These are phyloP conservation scores for Crithidia sp. DNA, from an alignment of 208 protist species.

Conservation along the genomic window DNA sequence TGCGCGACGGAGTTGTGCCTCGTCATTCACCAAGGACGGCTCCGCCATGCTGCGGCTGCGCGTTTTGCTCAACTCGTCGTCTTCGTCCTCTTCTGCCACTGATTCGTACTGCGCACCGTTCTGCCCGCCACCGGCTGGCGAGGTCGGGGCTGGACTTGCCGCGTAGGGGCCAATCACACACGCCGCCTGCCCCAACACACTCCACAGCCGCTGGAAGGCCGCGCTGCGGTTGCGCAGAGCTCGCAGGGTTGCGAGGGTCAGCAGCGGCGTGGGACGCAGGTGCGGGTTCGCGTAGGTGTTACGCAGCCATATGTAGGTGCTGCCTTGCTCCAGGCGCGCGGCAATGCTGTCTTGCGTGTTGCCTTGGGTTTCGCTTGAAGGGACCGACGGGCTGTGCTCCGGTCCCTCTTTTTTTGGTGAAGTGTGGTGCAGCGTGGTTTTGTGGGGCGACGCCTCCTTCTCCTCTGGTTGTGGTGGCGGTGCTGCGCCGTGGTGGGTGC, in stretches of 20 bases:
- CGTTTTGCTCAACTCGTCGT: not conserved
- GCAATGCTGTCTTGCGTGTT: not conserved
- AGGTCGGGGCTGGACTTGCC: not conserved
- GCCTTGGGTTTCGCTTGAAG: not conserved
- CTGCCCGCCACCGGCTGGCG: not conserved
- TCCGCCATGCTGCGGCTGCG: not conserved
- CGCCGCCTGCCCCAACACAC: conserved; percentile 16
- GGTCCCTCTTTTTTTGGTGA: not conserved
- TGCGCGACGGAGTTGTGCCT: not conserved
- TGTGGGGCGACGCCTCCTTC: no score
- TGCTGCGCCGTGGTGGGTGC: no score
- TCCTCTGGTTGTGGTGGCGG: no score
- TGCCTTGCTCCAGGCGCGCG: conserved; percentile 21
- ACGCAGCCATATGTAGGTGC: conserved; percentile 32
- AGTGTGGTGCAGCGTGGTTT: not conserved
- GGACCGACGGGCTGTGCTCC: not conserved
- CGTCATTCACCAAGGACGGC: conserved; percentile 13
- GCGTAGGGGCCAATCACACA: conserved; percentile 22
- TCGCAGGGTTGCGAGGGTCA: not conserved
- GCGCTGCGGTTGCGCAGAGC: conserved; percentile 5
- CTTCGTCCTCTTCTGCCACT: not conserved
- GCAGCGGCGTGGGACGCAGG: conserved; percentile 18
- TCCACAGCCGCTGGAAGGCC: conserved; percentile 19
- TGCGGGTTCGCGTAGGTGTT: conserved; percentile 26
- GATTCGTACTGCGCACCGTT: not conserved